Evolutionary conservation across 441 rosid species (phyloP).

Genomic region (Erodium texanum): DNA sequence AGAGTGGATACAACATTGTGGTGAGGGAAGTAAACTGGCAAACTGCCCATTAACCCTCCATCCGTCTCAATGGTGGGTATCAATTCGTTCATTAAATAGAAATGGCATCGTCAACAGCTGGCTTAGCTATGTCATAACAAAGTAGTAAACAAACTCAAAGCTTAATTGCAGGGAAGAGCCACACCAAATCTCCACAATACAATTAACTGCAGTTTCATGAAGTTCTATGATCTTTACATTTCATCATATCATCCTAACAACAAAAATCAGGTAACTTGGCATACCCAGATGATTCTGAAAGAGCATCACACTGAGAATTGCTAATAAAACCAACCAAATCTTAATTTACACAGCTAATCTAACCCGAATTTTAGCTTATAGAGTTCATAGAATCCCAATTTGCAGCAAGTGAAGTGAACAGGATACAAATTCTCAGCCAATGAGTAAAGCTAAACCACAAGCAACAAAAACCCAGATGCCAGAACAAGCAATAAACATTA

Average conservation of each 20-base stretch:
- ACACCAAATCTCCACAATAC: neutral
- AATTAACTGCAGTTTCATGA: neutral
- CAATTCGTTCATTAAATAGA: neutral
- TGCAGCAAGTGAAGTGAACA: neutral
- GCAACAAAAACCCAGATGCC: conserved; percentile 12
- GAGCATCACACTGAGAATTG: neutral
- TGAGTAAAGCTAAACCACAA: neutral
- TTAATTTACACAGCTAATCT: neutral
- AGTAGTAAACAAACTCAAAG: neutral
- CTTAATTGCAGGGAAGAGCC: neutral
- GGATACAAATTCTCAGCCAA: neutral
- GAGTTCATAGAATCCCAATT: neutral
- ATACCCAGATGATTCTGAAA: neutral
- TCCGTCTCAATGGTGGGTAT: neutral
- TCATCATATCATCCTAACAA: neutral
- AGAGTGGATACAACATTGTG: too few species aligned
- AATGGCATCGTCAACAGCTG: neutral
- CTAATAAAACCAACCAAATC: conserved; percentile 6
- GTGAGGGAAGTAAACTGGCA: too few species aligned
- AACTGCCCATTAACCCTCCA: neutral
- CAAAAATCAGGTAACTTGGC: neutral
- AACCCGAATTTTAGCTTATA: neutral
- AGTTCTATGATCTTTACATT: neutral
- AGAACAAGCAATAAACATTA: conserved; percentile 11
- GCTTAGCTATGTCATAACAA: neutral